Conservation (phyloP, 2,329 filamentous ascomycete genomes). For the Furcasterigmium furcatum region DNA sequence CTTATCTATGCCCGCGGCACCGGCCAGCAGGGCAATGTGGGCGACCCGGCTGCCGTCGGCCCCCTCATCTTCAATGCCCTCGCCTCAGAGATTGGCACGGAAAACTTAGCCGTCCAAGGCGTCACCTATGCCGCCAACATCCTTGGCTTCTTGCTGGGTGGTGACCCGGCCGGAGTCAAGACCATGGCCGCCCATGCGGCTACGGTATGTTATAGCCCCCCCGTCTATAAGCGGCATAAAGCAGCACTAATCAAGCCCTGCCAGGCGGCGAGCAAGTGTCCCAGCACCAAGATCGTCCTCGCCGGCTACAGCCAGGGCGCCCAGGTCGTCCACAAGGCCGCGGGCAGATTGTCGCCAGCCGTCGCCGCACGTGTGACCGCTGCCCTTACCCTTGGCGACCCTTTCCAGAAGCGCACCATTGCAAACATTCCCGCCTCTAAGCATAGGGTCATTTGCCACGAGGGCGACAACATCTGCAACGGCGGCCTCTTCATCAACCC, state of each 20-base stretch:
- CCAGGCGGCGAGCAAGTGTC: constrained; percentile 35
- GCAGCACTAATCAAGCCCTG: constrained; percentile 2
- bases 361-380: constrained; percentile 19
- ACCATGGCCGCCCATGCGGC: constrained; percentile 28
- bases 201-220: background rate
- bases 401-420: background rate
- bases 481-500: constrained; percentile 20
- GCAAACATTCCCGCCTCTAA: constrained; percentile 3
- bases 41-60: constrained; percentile 34
- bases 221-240: background rate
- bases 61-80: constrained; percentile 47
- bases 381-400: constrained; percentile 14
- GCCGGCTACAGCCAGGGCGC: constrained; percentile 42
- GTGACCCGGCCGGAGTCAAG: constrained; percentile 36
- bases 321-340: constrained; percentile 40
- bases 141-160: constrained; percentile 40
- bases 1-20: constrained; percentile 57
- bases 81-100: constrained; percentile 31
- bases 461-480: constrained; percentile 26
- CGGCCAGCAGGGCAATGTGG: constrained; percentile 49
- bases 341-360: constrained; percentile 30
- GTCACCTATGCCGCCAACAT: constrained; percentile 47
- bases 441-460: constrained; percentile 23
- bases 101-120: constrained; percentile 48
- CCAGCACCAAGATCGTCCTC: constrained; percentile 40